Base-by-base conservation (phyloP, 768 basidiomycete species). In the Collybia sp. region DNA sequence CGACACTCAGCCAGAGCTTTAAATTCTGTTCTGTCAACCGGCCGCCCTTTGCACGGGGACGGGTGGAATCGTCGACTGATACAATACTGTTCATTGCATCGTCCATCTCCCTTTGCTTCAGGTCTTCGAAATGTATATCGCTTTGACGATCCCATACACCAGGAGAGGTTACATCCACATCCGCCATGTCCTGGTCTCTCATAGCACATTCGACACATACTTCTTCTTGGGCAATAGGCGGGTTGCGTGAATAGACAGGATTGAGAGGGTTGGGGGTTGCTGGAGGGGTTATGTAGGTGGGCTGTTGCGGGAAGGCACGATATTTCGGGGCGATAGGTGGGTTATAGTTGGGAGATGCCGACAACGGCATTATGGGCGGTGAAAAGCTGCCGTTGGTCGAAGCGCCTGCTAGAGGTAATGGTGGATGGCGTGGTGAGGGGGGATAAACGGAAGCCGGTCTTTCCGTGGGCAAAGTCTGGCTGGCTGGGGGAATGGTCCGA, bases 141-240 rank as follows among this genome's bases (percentile, higher is more conserved):
- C 91, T 93, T 51, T 85, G 85, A 33, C 96, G 76, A 0, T 89
- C 91, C 96, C 96, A 99, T 6, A 88, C 77, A 1, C 93, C 91
- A 9, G 84, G 81, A 20, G 83, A 80, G 2, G 83, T 78, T 16
- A 96, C 96, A 62, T 89, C 79, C 18, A 99, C 92, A 62, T 96
- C 94, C 8, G 85, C 91, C 88, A 99, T 92, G 61, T 99, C 96
- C 59, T 95, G 82, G 64, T 99, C 96, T 30, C 96, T 84, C 94
- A 98, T 98, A 47, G 96, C 87, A 60, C 96, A 99, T 64, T 98
- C 96, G 31, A 96, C 73, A 56, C 95, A 99, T 25, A 97, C 70
- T 62, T 98, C 95, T 55, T 89, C 87, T 52, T 78, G 82, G 9
- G 67, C 72, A n/a, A 71, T 77, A 12, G 70, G 79, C 17, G 73